phyloP scores from a whole-genome alignment of 2,329 filamentous ascomycete species.

The Pseudogymnoascus sp. region DNA sequence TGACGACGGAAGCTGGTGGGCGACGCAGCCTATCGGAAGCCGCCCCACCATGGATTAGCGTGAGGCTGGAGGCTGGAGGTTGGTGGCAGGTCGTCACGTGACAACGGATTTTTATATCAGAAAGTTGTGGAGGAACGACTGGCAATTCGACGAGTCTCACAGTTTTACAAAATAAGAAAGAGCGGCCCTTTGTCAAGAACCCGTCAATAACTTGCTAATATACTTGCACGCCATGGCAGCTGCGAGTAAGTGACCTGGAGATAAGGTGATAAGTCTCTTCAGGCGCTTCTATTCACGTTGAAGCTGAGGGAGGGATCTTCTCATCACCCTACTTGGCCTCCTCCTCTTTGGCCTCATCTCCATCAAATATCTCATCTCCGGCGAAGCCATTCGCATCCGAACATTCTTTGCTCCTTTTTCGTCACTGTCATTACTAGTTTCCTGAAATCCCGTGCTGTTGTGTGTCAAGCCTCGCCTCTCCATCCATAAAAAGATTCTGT shows the following conservation, averaged over 20 bases:
- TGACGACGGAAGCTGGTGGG: slow-evolving; percentile 9
- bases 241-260: not conserved
- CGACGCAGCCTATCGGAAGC: slow-evolving; percentile 7
- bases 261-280: not conserved
- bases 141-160: not conserved
- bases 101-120: not conserved
- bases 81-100: not conserved
- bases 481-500: slow-evolving; percentile 4
- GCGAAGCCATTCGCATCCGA: not conserved
- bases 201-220: not conserved
- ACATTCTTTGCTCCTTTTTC: not conserved
- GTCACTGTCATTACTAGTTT: not conserved
- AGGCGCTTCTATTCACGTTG: not conserved
- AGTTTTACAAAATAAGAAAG: not conserved
- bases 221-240: not conserved
- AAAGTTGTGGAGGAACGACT: not conserved
- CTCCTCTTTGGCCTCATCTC: not conserved
- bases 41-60: slow-evolving; percentile 6
- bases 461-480: not conserved
- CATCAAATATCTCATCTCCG: slow-evolving; percentile 2
- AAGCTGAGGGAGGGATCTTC: not conserved
- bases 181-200: not conserved
- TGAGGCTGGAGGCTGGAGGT: slow-evolving; percentile 1
- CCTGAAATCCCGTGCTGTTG: not conserved
- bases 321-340: not conserved